phyloP scores from a whole-genome alignment of 2,329 filamentous ascomycete species.

The Cladosporium velox region DNA sequence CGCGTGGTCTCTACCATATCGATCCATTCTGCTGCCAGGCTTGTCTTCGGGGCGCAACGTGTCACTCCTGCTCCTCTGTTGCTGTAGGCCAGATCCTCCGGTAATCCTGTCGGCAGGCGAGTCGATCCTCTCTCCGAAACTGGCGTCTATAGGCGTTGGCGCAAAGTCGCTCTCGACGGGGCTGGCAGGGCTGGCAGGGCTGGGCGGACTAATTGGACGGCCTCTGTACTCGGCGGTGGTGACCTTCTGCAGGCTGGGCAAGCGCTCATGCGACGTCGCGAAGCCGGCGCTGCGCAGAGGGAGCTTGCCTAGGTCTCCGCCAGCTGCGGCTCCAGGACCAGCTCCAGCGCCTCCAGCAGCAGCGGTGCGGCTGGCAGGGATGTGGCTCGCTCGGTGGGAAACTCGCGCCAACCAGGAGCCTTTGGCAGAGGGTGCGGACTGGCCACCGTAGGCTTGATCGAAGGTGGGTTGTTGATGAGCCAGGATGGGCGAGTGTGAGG shows the following conservation, averaged over 20 bases:
- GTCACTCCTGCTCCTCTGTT: constrained; percentile 12
- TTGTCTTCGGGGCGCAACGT: neutral
- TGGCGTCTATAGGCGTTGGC: constrained; percentile 37
- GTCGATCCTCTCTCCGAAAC: constrained; percentile 32
- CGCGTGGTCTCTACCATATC: constrained; percentile 40
- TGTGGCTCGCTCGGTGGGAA: constrained; percentile 34
- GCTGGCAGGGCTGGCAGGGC: constrained; percentile 25
- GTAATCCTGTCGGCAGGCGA: constrained; percentile 24
- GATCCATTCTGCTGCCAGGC: constrained; percentile 33
- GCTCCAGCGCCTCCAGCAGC: neutral
- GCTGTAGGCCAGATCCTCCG: constrained; percentile 17
- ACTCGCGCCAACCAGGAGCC: constrained; percentile 34
- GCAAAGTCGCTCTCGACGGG: constrained; percentile 35
- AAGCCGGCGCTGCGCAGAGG: constrained; percentile 23
- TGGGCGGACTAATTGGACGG: constrained; percentile 9
- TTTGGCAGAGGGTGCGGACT: constrained; percentile 21
- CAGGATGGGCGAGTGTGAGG: constrained; percentile 22
- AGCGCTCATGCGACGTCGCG: constrained; percentile 26
- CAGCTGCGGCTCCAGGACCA: neutral
- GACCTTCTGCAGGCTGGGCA: constrained; percentile 23
- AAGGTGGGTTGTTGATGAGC: constrained; percentile 25
- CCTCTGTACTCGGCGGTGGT: constrained; percentile 19
- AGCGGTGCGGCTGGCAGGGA: constrained; percentile 28
- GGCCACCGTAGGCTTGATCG: constrained; percentile 25
- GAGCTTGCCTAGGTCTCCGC: constrained; percentile 16